Conservation (phyloP, 345 rosid species). For the Pseudoturritis turrita region DNA sequence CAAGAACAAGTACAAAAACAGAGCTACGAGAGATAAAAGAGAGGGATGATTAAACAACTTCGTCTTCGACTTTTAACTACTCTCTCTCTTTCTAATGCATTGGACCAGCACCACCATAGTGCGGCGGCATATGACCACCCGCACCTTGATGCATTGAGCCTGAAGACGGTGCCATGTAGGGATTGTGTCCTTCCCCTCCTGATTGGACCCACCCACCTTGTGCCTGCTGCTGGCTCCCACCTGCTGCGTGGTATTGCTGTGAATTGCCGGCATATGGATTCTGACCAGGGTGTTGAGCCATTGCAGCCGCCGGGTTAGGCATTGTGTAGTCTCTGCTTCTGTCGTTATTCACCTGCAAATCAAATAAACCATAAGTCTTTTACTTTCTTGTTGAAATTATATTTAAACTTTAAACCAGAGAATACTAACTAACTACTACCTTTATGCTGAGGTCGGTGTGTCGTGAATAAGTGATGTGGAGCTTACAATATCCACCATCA, state of each 20-base stretch:
- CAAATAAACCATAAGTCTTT: neutral
- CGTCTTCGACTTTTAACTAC: slow-evolving; percentile 1
- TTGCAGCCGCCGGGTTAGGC: slow-evolving; percentile 46
- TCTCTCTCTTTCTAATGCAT: slow-evolving; percentile 36
- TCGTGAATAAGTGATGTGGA: slow-evolving; percentile 92
- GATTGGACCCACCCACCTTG: slow-evolving; percentile 67
- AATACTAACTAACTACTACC: slow-evolving; percentile 31
- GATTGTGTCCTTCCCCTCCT: slow-evolving; percentile 49
- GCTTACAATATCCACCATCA: slow-evolving; percentile 98
- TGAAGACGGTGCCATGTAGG: slow-evolving; percentile 46
- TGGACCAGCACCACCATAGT: slow-evolving; percentile 49
- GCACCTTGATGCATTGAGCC: slow-evolving; percentile 43
- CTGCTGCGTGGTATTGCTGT: slow-evolving; percentile 45
- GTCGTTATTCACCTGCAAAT: slow-evolving; percentile 77
- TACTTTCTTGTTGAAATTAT: neutral
- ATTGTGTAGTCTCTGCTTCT: slow-evolving; percentile 89
- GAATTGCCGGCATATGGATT: slow-evolving; percentile 37
- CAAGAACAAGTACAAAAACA: neutral
- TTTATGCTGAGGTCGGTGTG: slow-evolving; percentile 95
- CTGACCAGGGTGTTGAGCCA: slow-evolving; percentile 57
- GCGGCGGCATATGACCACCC: slow-evolving; percentile 28
- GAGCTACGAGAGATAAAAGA: neutral
- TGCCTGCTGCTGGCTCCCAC: slow-evolving; percentile 42
- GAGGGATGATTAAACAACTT: slow-evolving; percentile 10
- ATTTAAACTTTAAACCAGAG: neutral